These are phyloP conservation scores for Heliamphora exappendiculata DNA, from an alignment of 148 eudicot species.

Conservation along the genomic window DNA sequence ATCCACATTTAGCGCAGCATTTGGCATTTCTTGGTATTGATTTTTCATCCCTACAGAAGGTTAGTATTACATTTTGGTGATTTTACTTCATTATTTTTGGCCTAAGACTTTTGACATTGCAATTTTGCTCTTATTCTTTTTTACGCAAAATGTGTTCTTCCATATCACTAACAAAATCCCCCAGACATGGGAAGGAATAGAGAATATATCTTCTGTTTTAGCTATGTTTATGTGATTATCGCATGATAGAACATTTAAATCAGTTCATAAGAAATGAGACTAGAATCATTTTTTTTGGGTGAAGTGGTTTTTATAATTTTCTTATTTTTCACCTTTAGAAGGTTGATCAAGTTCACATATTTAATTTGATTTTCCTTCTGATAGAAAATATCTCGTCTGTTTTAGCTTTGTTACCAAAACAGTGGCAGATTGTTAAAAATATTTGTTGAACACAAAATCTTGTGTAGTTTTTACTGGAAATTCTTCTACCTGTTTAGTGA, in stretches of 20 bases:
- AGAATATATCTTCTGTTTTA: neutral
- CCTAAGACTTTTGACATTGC: neutral
- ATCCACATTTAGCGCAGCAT: slow-evolving; percentile 83
- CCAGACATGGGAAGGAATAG: neutral
- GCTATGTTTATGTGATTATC: neutral
- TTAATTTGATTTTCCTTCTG: neutral
- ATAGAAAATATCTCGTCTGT: neutral
- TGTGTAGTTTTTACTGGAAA: too few species aligned
- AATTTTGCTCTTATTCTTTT: neutral
- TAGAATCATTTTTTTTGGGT: neutral
- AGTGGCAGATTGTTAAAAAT: too few species aligned
- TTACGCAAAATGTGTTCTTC: neutral
- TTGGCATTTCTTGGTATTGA: slow-evolving; percentile 94
- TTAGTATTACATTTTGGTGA: slow-evolving; percentile 23
- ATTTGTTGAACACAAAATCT: too few species aligned
- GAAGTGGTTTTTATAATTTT: neutral
- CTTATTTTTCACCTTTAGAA: neutral
- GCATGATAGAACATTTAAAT: neutral
- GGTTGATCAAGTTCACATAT: neutral
- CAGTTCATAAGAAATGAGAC: neutral
- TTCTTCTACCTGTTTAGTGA: too few species aligned
- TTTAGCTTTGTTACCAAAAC: neutral
- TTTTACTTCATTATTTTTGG: neutral
- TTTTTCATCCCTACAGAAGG: slow-evolving; percentile 94
- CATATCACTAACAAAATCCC: neutral